Evolutionary conservation across 495 filamentous ascomycete genomes (phyloP).

Genomic region (Penicillium simplicissimum): DNA sequence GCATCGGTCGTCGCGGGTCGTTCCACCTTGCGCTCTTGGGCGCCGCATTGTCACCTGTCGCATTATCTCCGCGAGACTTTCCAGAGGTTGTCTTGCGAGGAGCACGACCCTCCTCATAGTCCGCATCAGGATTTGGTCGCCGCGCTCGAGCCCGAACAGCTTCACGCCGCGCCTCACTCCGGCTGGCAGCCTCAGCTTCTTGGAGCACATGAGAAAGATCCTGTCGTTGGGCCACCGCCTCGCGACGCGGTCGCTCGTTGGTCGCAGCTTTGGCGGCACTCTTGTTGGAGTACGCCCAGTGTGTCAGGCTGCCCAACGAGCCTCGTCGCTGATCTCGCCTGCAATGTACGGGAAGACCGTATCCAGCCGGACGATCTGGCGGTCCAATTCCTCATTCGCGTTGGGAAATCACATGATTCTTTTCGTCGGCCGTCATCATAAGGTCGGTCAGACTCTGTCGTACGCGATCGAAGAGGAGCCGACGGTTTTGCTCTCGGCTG

Average conservation of each 20-base stretch:
- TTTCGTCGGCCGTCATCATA: conserved; percentile 87
- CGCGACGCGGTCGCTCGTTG: conserved; percentile 72
- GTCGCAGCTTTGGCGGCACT: conserved; percentile 61
- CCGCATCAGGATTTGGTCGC: conserved; percentile 69
- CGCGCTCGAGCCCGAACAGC: conserved; percentile 71
- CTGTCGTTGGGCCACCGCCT: conserved; percentile 67
- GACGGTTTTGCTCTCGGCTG: conserved; percentile 50
- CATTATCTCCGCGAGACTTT: conserved; percentile 62
- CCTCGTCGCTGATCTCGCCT: conserved; percentile 88
- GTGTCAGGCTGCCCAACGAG: conserved; percentile 84
- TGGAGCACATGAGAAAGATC: conserved; percentile 58
- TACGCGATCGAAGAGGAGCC: conserved; percentile 65
- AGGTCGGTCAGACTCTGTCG: conserved; percentile 68
- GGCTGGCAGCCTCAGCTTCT: conserved; percentile 73
- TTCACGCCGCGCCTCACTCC: conserved; percentile 80
- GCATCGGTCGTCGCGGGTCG: conserved; percentile 50
- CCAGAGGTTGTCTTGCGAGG: conserved; percentile 57
- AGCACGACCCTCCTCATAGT: conserved; percentile 67
- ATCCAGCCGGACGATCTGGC: conserved; percentile 81
- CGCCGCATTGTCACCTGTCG: conserved; percentile 41
- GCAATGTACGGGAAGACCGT: conserved; percentile 81
- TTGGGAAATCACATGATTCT: conserved; percentile 92
- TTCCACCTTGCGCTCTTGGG: conserved; percentile 83
- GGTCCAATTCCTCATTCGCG: conserved; percentile 83
- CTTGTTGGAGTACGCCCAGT: conserved; percentile 96